Conservation (phyloP, 116 monocot genomes). For the Cymodocea nodosa region DNA sequence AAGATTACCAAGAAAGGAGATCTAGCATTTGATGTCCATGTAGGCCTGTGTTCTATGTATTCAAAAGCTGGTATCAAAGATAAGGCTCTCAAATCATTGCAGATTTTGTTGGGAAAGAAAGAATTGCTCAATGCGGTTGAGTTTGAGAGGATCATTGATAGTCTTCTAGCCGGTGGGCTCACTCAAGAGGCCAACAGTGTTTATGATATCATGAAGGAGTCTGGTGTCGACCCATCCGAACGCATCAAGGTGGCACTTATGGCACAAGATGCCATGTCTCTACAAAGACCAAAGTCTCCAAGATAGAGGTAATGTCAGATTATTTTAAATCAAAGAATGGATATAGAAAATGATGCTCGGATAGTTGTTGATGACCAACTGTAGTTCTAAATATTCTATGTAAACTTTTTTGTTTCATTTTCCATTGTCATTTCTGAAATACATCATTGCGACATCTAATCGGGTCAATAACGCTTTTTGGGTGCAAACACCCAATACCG, state of each 20-base stretch:
- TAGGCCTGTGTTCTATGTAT: conserved; percentile 73
- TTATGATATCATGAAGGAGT: conserved; percentile 36
- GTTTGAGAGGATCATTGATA: conserved; percentile 53
- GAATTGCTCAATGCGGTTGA: conserved; percentile 32
- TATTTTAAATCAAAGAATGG: too few species aligned
- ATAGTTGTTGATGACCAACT: too few species aligned
- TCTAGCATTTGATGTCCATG: conserved; percentile 37
- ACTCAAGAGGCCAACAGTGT: conserved; percentile 48
- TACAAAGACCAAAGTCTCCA: background rate
- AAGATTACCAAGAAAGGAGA: conserved; percentile 49
- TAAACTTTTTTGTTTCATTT: too few species aligned
- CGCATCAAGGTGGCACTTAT: conserved; percentile 7
- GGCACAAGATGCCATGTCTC: conserved; percentile 4
- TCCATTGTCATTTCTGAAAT: too few species aligned
- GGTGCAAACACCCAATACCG: too few species aligned
- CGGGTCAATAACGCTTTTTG: too few species aligned
- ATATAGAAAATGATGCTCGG: too few species aligned
- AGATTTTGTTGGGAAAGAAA: conserved; percentile 54
- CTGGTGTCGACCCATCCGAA: conserved; percentile 36
- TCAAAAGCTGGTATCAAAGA: conserved; percentile 26
- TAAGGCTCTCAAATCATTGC: conserved; percentile 35
- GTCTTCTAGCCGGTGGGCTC: conserved; percentile 47
- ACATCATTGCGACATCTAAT: too few species aligned
- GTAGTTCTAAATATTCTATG: too few species aligned
- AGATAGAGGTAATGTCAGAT: background rate